Evolutionary conservation across 768 basidiomycete genomes (phyloP).

Genomic region (Lentinula edodes): DNA sequence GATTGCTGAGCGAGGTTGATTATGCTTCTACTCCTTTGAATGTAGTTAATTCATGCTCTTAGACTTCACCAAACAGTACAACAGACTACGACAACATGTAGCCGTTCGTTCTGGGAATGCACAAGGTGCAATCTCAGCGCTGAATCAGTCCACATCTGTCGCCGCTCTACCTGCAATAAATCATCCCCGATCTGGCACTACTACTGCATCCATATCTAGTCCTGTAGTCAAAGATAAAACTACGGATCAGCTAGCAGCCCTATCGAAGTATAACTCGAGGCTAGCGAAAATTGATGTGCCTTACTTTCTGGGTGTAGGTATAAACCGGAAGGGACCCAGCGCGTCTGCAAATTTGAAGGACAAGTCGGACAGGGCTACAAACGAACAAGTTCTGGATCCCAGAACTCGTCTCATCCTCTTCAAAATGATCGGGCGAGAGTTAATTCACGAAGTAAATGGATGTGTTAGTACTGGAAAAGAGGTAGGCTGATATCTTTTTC

Average conservation of each 20-base stretch:
- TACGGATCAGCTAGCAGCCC: conserved; percentile 64
- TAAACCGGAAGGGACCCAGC: conserved; percentile 90
- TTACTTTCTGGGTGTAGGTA: conserved; percentile 62
- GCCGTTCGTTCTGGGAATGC: conserved; percentile 74
- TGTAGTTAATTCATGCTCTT: conserved; percentile 5
- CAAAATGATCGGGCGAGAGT: conserved; percentile 90
- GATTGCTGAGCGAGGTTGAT: conserved; percentile 69
- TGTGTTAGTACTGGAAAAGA: conserved; percentile 99
- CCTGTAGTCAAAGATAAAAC: conserved; percentile 49
- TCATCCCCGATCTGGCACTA: conserved; percentile 41
- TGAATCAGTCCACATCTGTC: conserved; percentile 42
- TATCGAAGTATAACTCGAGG: conserved; percentile 73
- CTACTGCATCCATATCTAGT: conserved; percentile 17
- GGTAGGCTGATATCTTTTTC: conserved; percentile 34
- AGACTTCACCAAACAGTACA: conserved; percentile 99
- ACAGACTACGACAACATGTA: conserved; percentile 88
- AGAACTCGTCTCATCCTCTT: conserved; percentile 91
- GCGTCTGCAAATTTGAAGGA: conserved; percentile 89
- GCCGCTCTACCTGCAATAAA: conserved; percentile 70
- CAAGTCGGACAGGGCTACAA: conserved; percentile 94
- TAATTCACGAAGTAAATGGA: conserved; percentile 89
- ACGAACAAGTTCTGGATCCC: conserved; percentile 94
- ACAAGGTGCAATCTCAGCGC: conserved; percentile 50
- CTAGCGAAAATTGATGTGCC: conserved; percentile 72
- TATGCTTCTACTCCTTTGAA: conserved; percentile 12